These are phyloP conservation scores for Sporothrix schenckii DNA, from an alignment of 2,329 filamentous ascomycete genomes.

Conservation along the genomic window DNA sequence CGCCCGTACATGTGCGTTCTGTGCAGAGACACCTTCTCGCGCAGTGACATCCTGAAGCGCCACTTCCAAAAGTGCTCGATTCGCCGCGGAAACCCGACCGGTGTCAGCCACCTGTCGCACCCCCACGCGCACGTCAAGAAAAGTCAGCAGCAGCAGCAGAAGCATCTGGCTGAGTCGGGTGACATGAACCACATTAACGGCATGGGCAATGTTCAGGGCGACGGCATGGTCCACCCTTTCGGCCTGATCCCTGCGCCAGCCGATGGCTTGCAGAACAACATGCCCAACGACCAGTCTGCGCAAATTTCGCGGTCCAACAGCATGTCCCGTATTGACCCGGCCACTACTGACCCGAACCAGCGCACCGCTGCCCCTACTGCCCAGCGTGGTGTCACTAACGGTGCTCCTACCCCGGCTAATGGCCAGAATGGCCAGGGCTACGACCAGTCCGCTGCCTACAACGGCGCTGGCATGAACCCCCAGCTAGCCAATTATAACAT, in stretches of 20 bases:
- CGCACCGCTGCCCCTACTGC: conserved; percentile 52
- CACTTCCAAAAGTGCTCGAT: conserved; percentile 99
- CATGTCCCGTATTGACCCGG: conserved; percentile 61
- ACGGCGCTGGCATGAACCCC: conserved; percentile 65
- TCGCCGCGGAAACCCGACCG: conserved; percentile 91
- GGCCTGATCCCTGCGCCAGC: conserved; percentile 51
- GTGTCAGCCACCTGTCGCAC: conserved; percentile 91
- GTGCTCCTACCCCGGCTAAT: conserved; percentile 27
- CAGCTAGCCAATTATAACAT: conserved; percentile 67
- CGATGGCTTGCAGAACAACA: conserved; percentile 60
- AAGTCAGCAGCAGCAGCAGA: conserved; percentile 60
- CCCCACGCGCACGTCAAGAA: conserved; percentile 88
- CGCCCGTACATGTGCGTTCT: conserved; percentile 97
- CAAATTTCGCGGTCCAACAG: conserved; percentile 65
- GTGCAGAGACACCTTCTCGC: conserved; percentile 96
- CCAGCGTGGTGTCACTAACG: conserved; percentile 33
- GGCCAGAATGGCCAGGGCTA: conserved; percentile 39
- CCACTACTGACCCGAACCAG: conserved; percentile 57
- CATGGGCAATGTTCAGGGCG: conserved; percentile 60
- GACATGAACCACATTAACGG: conserved; percentile 64
- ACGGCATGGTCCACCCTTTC: conserved; percentile 56
- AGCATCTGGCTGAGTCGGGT: conserved; percentile 55
- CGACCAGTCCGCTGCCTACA: conserved; percentile 55
- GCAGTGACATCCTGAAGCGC: conserved; percentile 96
- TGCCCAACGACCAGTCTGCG: conserved; percentile 59